These are phyloP conservation scores for Podaxis rugospora DNA, from an alignment of 768 basidiomycete species.

Conservation along the genomic window DNA sequence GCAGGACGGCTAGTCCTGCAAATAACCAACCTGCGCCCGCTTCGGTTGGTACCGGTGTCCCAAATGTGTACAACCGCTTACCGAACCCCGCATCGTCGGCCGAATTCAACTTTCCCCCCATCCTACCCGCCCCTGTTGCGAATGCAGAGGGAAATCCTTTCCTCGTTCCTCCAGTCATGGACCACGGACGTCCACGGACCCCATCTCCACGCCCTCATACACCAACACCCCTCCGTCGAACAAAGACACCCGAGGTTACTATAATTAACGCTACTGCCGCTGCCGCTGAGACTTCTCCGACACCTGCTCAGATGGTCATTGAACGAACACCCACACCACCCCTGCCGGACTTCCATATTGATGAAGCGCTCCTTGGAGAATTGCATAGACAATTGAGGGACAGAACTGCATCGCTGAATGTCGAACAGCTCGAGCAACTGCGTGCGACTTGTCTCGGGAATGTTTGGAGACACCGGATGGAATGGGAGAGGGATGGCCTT, in stretches of 20 bases:
- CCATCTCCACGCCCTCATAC: conserved; percentile 12
- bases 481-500: conserved; percentile 78
- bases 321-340: conserved; percentile 69
- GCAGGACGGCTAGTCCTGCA: conserved; percentile 8
- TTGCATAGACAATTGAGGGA: conserved; percentile 48
- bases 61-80: neutral
- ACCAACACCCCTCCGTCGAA: conserved; percentile 15
- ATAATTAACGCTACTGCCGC: conserved; percentile 6
- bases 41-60: neutral
- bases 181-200: neutral
- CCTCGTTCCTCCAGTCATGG: too few species aligned
- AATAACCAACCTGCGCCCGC: neutral
- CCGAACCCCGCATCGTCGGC: neutral
- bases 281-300: conserved; percentile 12
- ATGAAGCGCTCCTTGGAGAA: conserved; percentile 41
- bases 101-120: neutral
- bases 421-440: conserved; percentile 93
- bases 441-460: conserved; percentile 75
- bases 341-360: conserved; percentile 72
- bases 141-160: too few species aligned
- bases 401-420: conserved; percentile 54
- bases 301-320: conserved; percentile 44
- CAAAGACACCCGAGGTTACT: conserved; percentile 12
- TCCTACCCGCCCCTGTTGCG: neutral
- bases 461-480: conserved; percentile 77